Conservation (phyloP, 2,329 filamentous ascomycete genomes). For the Dissoconium aciculare region DNA sequence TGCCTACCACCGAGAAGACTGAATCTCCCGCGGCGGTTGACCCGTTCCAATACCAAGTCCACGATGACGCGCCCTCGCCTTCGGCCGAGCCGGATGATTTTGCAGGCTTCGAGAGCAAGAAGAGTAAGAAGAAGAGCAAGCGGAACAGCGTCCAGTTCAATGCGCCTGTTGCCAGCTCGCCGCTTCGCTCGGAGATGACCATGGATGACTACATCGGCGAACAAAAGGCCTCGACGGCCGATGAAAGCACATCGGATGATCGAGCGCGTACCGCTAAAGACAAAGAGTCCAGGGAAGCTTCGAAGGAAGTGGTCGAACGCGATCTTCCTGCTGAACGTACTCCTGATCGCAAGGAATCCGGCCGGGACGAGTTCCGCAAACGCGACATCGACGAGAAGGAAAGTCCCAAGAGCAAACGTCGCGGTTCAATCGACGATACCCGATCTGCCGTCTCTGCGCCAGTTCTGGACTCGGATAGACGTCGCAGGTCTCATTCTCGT, state of each 20-base stretch:
- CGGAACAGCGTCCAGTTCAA: slow-evolving; percentile 29
- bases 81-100: slow-evolving; percentile 14
- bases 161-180: slow-evolving; percentile 28
- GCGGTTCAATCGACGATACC: slow-evolving; percentile 14
- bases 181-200: slow-evolving; percentile 30
- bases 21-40: slow-evolving; percentile 5
- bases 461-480: slow-evolving; percentile 19
- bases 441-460: slow-evolving; percentile 18
- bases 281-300: slow-evolving; percentile 5
- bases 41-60: slow-evolving; percentile 11
- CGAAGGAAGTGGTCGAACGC: slow-evolving; percentile 3
- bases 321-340: slow-evolving; percentile 1
- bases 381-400: slow-evolving; percentile 2
- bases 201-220: slow-evolving; percentile 30
- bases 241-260: neutral
- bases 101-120: slow-evolving; percentile 13
- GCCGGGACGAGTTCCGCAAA: slow-evolving; percentile 1
- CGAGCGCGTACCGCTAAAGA: slow-evolving; percentile 3
- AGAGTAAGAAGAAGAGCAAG: slow-evolving; percentile 33
- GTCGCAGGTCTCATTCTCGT: slow-evolving; percentile 20
- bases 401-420: slow-evolving; percentile 9
- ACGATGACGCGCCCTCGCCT: slow-evolving; percentile 8
- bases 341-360: neutral
- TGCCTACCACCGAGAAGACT: slow-evolving; percentile 15
- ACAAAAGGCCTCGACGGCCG: slow-evolving; percentile 2